These are phyloP conservation scores for Pleurostoma richardsiae DNA, from an alignment of 2,329 filamentous ascomycete species.

Conservation along the genomic window DNA sequence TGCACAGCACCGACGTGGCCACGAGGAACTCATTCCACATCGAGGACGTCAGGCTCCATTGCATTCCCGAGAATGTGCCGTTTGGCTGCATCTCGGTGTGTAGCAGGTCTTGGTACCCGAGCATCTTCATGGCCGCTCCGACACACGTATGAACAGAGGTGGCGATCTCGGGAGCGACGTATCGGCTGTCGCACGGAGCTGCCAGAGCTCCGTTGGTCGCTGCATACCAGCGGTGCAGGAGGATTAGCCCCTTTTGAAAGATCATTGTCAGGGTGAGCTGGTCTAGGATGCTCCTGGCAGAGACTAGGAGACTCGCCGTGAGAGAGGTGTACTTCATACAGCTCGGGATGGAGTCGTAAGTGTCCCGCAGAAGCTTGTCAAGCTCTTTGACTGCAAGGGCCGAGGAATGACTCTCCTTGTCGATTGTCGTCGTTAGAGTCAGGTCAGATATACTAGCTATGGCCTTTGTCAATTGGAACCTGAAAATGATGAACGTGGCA, in stretches of 20 bases:
- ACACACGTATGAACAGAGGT: neutral
- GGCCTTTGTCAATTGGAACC: neutral
- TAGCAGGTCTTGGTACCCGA: neutral
- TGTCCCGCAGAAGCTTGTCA: neutral
- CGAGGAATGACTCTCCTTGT: neutral
- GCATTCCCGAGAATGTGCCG: neutral
- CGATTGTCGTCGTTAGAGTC: neutral
- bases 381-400: neutral
- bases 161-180: neutral
- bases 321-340: neutral
- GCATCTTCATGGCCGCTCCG: neutral
- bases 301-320: neutral
- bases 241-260: neutral
- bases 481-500: neutral
- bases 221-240: neutral
- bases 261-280: neutral
- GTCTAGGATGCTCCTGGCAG: neutral
- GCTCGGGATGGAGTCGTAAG: neutral
- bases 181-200: no score
- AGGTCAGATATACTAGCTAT: neutral
- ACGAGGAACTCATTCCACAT: neutral
- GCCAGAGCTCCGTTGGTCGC: no score
- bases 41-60: neutral
- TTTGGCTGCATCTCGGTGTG: neutral
- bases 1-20: neutral